Percentiles rank a stretch among this genome's conserved stretches.
phyloP scores from a whole-genome alignment of 768 basidiomycete genomes.

The Leccinum fibrillosum region DNA sequence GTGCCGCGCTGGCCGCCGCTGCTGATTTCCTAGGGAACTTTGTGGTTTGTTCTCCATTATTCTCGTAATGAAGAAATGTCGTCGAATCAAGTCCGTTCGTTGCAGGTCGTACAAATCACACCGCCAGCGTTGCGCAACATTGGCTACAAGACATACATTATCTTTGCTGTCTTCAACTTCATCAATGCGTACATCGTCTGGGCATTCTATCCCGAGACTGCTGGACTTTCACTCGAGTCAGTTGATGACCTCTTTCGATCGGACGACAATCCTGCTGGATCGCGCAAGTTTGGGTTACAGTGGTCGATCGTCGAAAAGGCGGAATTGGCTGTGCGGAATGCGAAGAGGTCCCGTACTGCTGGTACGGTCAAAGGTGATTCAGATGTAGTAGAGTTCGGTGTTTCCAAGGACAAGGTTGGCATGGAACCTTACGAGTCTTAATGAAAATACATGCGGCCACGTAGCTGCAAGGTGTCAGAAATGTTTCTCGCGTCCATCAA shows the following conservation, averaged over 20 bases:
- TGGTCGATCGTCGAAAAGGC: neutral
- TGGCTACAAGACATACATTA: constrained; percentile 8
- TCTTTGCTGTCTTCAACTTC: neutral
- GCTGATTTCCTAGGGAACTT: constrained; percentile 10
- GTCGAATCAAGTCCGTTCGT: neutral
- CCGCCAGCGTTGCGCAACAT: constrained; percentile 9
- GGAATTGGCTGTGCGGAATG: neutral
- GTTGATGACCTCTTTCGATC: constrained; percentile 1
- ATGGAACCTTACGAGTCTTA: neutral
- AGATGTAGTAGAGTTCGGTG: neutral
- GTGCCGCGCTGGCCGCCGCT: constrained; percentile 1
- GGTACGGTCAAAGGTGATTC: neutral
- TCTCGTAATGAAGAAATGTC: neutral
- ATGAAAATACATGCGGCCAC: no score
- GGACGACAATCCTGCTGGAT: neutral
- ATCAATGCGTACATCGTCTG: neutral
- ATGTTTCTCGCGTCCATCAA: no score
- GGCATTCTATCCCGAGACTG: constrained; percentile 1
- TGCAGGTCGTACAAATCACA: constrained; percentile 8
- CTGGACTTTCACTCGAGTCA: constrained; percentile 7
- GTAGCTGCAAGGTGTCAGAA: no score
- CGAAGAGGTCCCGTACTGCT: neutral
- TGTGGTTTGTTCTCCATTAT: neutral
- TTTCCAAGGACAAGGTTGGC: neutral
- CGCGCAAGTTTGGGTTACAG: neutral